Conservation (phyloP, 257 asterid species). For the Penstemon newberryi region DNA sequence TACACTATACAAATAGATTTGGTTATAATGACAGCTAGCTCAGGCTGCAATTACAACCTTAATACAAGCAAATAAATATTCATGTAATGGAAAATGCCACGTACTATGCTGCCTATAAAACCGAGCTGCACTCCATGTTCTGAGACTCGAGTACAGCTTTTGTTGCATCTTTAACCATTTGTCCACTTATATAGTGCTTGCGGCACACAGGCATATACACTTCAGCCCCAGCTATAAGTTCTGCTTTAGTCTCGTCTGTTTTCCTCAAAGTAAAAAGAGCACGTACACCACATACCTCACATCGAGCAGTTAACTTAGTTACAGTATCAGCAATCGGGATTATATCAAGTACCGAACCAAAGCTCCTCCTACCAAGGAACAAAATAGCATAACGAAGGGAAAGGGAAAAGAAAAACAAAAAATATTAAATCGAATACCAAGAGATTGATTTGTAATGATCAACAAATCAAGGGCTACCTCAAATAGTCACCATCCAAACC, state of each 20-base stretch:
- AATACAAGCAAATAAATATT: too few species aligned
- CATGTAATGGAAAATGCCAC: not conserved
- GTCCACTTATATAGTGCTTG: conserved; percentile 80
- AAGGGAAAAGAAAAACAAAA: not conserved
- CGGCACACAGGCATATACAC: conserved; percentile 96
- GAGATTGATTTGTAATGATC: not conserved
- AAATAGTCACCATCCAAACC: conserved; percentile 96
- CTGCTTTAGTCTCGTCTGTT: conserved; percentile 73
- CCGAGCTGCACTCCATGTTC: conserved; percentile 36
- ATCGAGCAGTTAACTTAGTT: conserved; percentile 73
- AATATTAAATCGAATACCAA: not conserved
- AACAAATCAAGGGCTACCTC: conserved; percentile 46
- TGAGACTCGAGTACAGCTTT: conserved; percentile 59
- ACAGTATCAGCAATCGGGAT: conserved; percentile 87
- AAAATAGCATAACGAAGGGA: not conserved
- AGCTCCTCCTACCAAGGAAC: conserved; percentile 64
- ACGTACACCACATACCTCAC: conserved; percentile 73
- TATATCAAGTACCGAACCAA: conserved; percentile 79
- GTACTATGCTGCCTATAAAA: conserved; percentile 19
- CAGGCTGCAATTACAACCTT: not conserved
- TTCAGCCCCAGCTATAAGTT: conserved; percentile 81
- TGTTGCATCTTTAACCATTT: conserved; percentile 74
- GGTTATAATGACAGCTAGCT: not conserved
- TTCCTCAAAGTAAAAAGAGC: conserved; percentile 87
- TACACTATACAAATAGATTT: too few species aligned